phyloP scores from a whole-genome alignment of 164 flowering plant species.

The Tetracentron sinense region DNA sequence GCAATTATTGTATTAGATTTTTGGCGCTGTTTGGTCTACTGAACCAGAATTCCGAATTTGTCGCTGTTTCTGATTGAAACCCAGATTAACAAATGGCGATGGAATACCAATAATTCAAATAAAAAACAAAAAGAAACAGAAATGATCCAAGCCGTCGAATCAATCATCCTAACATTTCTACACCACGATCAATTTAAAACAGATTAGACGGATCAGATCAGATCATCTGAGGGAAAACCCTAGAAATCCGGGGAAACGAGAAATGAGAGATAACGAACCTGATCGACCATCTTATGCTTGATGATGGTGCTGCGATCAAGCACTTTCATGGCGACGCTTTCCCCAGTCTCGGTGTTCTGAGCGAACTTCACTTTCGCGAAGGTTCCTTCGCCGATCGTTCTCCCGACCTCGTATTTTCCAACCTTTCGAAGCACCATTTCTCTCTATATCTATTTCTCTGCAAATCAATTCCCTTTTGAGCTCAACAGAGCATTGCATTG shows the following conservation, averaged over 20 bases:
- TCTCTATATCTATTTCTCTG: slow-evolving; percentile 9
- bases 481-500: background rate
- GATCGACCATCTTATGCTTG: slow-evolving; percentile 98
- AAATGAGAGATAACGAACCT: slow-evolving; percentile 42
- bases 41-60: no score
- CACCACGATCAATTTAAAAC: no score
- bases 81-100: no score
- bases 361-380: slow-evolving; percentile 99
- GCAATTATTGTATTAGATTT: no score
- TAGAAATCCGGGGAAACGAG: slow-evolving; percentile 2
- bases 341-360: slow-evolving; percentile 98
- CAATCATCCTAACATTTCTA: no score
- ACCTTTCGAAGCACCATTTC: slow-evolving; percentile 87
- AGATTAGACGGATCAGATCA: no score
- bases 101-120: no score
- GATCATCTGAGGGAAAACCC: background rate
- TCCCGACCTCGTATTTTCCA: slow-evolving; percentile 94
- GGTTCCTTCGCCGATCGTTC: slow-evolving; percentile 97
- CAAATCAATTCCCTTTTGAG: background rate
- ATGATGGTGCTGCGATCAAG: slow-evolving; percentile 87
- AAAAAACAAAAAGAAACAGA: no score
- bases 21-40: no score
- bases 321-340: slow-evolving; percentile 99
- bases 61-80: no score
- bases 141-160: no score